Base-by-base conservation (phyloP, 202 grass and related monocot species). In the Carex arenaria region DNA sequence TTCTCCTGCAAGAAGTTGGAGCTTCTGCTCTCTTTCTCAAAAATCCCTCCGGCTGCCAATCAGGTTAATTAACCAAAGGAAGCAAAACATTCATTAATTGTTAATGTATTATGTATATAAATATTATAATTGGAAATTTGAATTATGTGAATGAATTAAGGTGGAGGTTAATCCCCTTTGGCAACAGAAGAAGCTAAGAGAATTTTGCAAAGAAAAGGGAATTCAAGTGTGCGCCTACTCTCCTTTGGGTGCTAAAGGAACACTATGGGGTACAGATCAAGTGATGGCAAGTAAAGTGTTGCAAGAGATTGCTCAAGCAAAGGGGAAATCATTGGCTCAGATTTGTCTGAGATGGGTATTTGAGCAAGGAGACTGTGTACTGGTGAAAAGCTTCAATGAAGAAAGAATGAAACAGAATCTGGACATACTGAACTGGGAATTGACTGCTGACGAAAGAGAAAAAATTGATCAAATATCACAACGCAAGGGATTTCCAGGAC, bases 141-240 rank as follows among this genome's bases (percentile, higher is more conserved):
- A 73, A 52, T 63, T 23, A 45, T 80, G 61, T 23, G 3, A 3
- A 4, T 34, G 32, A 34, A 34, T 34, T 34, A 84, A 97, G 94
- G 95, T 97, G 12, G 95, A 98, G 61, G 89, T 98, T 66, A 98
- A 93, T 85, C 87, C 84, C 7, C 70, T 94, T 75, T 98, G 95
- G 95, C 92, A 94, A 70, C 92, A 94, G 80, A 87, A 84, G 56
- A 98, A 93, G 55, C 82, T 95, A 67, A 90, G 90, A 78, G 87
- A 90, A 72, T 89, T 98, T 40, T 98, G 95, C 79, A 62, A 28
- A 20, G 73, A 55, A 11, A 81, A 83, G 42, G 87, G 87, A 34
- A 93, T 95, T 80, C 89, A 95, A 82, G 51, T 98, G 17, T 93
- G 87, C 26, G 95, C 84, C 14, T 98, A 97, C 82, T 93, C 90